Evolutionary conservation across 1,139 yeast species (phyloP), one percentile per base, ranked within the genome.

Genomic region (Zygosaccharomyces sapae): DNA sequence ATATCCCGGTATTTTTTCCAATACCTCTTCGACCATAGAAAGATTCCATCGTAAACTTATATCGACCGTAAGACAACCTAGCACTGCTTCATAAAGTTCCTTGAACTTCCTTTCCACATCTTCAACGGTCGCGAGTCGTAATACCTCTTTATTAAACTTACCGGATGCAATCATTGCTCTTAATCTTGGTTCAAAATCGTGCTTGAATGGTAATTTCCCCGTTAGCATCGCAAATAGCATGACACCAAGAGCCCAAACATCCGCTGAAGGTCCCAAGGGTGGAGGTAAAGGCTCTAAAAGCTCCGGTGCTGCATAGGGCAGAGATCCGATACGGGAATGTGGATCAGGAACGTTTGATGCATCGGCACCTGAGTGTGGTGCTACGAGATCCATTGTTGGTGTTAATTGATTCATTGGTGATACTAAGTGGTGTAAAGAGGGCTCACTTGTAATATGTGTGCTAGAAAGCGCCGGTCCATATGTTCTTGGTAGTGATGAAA

Each of bases 251-350:
- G 97, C 95, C 97, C 97, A 90, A 8, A 86, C 76, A 66, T 90
- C 97, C 2, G 67, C 58, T 46, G 81, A 72, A 0, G 89, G 86
- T 0, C 86, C 83, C 47, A 84, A 71, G 2, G 86, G 81, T 2
- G 86, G 83, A 1, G 86, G 86, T 24, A 75, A 72, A 0, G 86
- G 82, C 35, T 74, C 70, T 44, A 89, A 70, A 30, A 88, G 71
- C 61, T 90, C 96, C 0, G 97, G 97, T 0, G 96, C 78, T 0
- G 96, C 96, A 63, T 88, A 90, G 0, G 97, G 97, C 34, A 90
- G 71, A 1, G 96, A 88, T 0, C 97, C 97, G 48, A 88, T 86
- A 56, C 81, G 85, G 2, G 59, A 48, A 34, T 54, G 54, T 2
- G 57, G 52, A 34, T 47, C 53, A 16, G 56, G 50, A 30, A 49